Base-by-base conservation (phyloP, 306 rosid species). In the Dicorynia guianensis region DNA sequence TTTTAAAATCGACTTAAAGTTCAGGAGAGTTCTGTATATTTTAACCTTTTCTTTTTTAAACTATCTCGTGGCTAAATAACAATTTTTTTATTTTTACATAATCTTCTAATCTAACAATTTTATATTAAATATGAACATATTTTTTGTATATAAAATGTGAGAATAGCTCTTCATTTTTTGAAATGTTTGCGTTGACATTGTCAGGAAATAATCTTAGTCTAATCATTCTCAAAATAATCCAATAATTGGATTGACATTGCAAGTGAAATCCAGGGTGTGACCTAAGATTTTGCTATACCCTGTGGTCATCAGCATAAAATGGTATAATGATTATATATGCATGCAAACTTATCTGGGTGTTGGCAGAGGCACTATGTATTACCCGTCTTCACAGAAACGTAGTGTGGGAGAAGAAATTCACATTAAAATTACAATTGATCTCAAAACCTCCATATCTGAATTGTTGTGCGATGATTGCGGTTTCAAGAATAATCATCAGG, bases 401-500 rank as follows among this genome's bases (percentile, higher is more conserved):
- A 40, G 61, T 40, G 34, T 4, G 69, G 59, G 63, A 14, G 59
- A 55, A 14, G 55, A 54, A 63, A 20, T 54, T 30, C 10, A 33
- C 56, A 34, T 35, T 49, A 54, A 65, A 49, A 71, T 43, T 20
- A 77, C 76, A 70, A 79, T 30, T 30, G 47, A 25, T 54, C 52
- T 39, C 65, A 75, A 11, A 48, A 43, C 34, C 54, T 55, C 49
- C 66, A 54, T 62, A 60, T 52, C 34, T 34, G 52, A 59, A 58
- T 56, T 71, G 57, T 60, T 50, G n/a, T 62, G 73, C 55, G 10
- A 35, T 44, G 67, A 5, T 54, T 64, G n/a, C 14, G 44, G 8
- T 38, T 60, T 89, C 80, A 90, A 38, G 64, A 71, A 62, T 85
- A 89, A 54, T 95, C 96, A 71, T 95, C 97, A 59, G 93, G 89